Evolutionary conservation across 2,329 filamentous ascomycete species (phyloP), one percentile per base, ranked within the genome.

Genomic region (Fusarium newnesense): DNA sequence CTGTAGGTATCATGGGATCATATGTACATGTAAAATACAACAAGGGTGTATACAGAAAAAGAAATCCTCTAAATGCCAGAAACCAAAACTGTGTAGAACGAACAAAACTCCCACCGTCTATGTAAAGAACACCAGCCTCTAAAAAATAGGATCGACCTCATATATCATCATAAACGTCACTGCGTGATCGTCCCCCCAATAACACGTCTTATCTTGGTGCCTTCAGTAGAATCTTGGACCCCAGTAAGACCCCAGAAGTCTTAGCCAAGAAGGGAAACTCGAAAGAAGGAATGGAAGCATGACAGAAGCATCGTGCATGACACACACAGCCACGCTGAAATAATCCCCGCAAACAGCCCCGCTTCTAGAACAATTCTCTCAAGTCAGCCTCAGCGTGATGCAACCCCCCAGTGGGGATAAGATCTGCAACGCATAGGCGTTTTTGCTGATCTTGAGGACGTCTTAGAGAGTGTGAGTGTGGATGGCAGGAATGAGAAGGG

Each of bases 311-410:
- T 63, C 47, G 61, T 60, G 58, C 72, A 69, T 63, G 37, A 70
- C 64, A 54, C 67, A 67, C 72, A 63, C 67, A 73, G 73, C 60
- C 63, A 64, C 71, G 64, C 65, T 72, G 57, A 62, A 57, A 64
- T 32, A 50, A 75, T 60, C 72, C 72, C 72, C 64, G 69, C 72
- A 74, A 42, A 59, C 49, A 49, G 61, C 70, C 67, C 68, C 70
- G 70, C 78, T 80, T 80, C 79, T 76, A 78, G 79, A 80, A 80
- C 76, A 76, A 77, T 80, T 80, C 78, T 77, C 75, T 74, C 75
- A 74, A 68, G 67, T 76, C 73, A 77, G 70, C 76, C 76, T 75
- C 72, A 72, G 64, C 73, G 40, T 53, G 47, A 73, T 60, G 68
- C 47, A 62, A 62, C 50, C 28, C 16, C 47, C 61, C 30, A 57